A percentile compares a stretch with the other conserved stretches of the same genome.
Evolutionary conservation across 495 filamentous ascomycete species (phyloP).

Genomic region (Acidomyces sp.): DNA sequence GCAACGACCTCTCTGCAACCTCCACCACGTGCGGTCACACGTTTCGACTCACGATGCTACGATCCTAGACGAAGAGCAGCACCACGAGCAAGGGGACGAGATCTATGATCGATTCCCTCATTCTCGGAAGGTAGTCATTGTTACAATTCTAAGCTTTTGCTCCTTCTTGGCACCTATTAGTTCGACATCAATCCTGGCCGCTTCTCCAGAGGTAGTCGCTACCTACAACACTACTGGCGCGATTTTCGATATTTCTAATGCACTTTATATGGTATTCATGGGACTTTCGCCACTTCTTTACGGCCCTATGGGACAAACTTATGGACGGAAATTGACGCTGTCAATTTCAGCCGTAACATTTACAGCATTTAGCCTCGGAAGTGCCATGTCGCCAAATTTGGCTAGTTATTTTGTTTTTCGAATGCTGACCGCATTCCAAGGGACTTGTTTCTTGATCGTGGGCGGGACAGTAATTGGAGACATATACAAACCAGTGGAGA

Average conservation of each 20-base stretch:
- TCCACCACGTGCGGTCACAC: constrained; percentile 11
- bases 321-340: constrained; percentile 46
- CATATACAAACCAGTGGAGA: constrained; percentile 38
- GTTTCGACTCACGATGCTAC: constrained; percentile 14
- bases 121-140: constrained; percentile 46
- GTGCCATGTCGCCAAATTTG: constrained; percentile 53
- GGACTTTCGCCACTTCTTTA: constrained; percentile 52
- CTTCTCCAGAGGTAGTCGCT: constrained; percentile 51
- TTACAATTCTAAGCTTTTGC: constrained; percentile 50
- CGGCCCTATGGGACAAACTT: constrained; percentile 56
- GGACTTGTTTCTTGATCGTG: constrained; percentile 54
- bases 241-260: constrained; percentile 57
- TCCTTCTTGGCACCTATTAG: constrained; percentile 56
- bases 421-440: constrained; percentile 55
- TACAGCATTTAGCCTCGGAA: constrained; percentile 50
- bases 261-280: constrained; percentile 58
- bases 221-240: constrained; percentile 49
- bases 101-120: constrained; percentile 42
- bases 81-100: constrained; percentile 28
- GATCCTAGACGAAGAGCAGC: not conserved
- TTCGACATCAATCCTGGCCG: constrained; percentile 55
- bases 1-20: constrained; percentile 2
- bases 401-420: constrained; percentile 57
- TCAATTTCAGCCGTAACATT: constrained; percentile 38
- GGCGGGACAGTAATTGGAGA: constrained; percentile 48